Evolutionary conservation across 345 rosid genomes (phyloP).

Genomic region (Lepidium sativum): DNA sequence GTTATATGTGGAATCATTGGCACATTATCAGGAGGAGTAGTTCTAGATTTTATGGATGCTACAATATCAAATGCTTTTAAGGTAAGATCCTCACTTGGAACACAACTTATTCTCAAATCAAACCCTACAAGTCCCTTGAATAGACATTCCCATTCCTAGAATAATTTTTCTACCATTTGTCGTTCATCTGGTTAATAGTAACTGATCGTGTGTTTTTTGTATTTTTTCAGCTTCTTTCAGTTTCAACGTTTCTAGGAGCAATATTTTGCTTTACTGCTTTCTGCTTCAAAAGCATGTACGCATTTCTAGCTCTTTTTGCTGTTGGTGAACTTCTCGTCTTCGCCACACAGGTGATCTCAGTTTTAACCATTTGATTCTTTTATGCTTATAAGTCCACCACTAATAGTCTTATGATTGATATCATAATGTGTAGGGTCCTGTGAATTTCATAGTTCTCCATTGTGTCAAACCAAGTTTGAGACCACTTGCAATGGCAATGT

Average conservation of each 20-base stretch:
- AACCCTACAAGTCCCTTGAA: not conserved
- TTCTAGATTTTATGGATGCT: conserved; percentile 58
- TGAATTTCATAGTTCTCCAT: conserved; percentile 75
- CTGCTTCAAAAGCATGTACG: conserved; percentile 77
- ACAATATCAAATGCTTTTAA: conserved; percentile 90
- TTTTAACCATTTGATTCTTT: not conserved
- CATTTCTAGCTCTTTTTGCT: conserved; percentile 68
- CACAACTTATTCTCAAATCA: not conserved
- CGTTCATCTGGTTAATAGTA: not conserved
- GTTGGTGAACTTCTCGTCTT: conserved; percentile 83
- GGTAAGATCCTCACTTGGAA: conserved; percentile 32
- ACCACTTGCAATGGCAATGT: conserved; percentile 96
- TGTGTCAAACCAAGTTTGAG: conserved; percentile 86
- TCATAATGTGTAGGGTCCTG: conserved; percentile 65
- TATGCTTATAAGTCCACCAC: not conserved
- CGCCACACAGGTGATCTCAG: conserved; percentile 66
- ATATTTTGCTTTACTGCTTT: conserved; percentile 76
- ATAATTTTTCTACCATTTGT: too few relatives aligned
- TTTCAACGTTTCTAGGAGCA: conserved; percentile 67
- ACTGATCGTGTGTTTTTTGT: not conserved
- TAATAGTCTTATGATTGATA: not conserved
- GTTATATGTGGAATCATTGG: conserved; percentile 77
- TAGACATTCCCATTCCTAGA: not conserved
- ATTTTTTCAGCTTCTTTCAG: conserved; percentile 64
- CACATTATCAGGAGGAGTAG: conserved; percentile 67